Percentiles rank a stretch among this genome's conserved stretches.
phyloP scores from a whole-genome alignment of 306 rosid species.

The Fragaria vesca region DNA sequence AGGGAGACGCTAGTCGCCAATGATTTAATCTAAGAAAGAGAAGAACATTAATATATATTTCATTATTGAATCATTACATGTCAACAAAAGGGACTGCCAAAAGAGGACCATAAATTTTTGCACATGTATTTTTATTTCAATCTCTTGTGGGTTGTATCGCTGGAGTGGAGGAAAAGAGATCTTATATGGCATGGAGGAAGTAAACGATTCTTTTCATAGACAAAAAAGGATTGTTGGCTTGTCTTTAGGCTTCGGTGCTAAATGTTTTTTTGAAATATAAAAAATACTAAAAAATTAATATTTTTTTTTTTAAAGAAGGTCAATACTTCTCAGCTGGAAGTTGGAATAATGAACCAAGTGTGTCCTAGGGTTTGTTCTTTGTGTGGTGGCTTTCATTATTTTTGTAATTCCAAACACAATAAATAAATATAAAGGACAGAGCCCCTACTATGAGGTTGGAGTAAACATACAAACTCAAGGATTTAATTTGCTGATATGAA shows the following conservation, averaged over 20 bases:
- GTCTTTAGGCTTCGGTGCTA: neutral
- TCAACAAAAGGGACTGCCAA: neutral
- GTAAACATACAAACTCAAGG: neutral
- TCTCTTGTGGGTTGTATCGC: neutral
- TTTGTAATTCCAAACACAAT: neutral
- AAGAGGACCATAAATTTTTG: neutral
- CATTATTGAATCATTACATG: neutral
- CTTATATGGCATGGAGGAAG: neutral
- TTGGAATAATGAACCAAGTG: neutral
- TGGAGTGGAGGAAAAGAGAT: neutral
- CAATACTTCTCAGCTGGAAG: neutral
- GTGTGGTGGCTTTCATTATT: neutral
- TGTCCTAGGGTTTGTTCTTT: neutral
- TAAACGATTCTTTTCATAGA: neutral
- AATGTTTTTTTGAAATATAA: too few relatives aligned
- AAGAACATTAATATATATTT: conserved; percentile 17
- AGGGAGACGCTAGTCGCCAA: conserved; percentile 76
- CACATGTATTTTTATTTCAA: neutral
- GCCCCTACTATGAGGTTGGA: neutral
- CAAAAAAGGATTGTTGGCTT: neutral
- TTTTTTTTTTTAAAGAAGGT: too few relatives aligned
- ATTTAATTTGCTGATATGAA: neutral
- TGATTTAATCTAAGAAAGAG: conserved; percentile 50
- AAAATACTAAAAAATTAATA: too few relatives aligned
- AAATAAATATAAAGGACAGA: neutral